A percentile compares a stretch with the other conserved stretches of the same genome.
Evolutionary conservation across 345 rosid genomes (phyloP).

Genomic region (Aurinia saxatilis): DNA sequence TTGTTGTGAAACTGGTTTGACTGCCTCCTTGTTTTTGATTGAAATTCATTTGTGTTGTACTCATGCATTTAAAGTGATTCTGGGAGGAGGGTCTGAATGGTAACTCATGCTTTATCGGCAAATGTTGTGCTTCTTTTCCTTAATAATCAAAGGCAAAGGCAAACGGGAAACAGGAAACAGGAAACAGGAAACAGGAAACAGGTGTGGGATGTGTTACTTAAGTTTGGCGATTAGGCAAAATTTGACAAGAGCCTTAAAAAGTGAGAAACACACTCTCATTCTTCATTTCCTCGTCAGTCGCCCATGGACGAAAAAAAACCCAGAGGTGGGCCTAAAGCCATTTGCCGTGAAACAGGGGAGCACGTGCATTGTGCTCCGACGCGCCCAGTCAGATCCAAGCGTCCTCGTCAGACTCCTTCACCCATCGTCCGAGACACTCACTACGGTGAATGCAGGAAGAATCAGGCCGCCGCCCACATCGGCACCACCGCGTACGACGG

Average conservation of each 20-base stretch:
- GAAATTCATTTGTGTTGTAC: too few species aligned
- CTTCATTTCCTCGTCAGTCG: not conserved
- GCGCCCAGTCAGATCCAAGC: not conserved
- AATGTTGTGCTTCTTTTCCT: too few species aligned
- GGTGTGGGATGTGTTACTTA: too few species aligned
- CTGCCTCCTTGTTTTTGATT: too few species aligned
- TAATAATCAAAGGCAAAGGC: too few species aligned
- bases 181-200: too few species aligned
- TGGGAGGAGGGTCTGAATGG: too few species aligned
- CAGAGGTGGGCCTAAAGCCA: not conserved
- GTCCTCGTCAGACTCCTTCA: conserved; percentile 1
- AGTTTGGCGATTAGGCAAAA: too few species aligned
- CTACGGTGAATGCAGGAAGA: conserved; percentile 20
- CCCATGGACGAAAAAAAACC: conserved; percentile 7
- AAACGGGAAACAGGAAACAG: too few species aligned
- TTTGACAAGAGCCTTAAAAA: too few species aligned
- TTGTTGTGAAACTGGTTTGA: not conserved
- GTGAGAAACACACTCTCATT: not conserved
- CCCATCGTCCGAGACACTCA: not conserved
- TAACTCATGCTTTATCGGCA: too few species aligned
- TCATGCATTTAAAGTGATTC: too few species aligned
- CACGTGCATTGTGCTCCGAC: conserved; percentile 19
- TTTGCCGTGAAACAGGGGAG: conserved; percentile 21
- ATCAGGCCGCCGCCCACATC: conserved; percentile 1
- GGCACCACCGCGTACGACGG: conserved; percentile 16